Conservation (phyloP, 1,139 yeast genomes). For the Yamadazyma mexicana region DNA sequence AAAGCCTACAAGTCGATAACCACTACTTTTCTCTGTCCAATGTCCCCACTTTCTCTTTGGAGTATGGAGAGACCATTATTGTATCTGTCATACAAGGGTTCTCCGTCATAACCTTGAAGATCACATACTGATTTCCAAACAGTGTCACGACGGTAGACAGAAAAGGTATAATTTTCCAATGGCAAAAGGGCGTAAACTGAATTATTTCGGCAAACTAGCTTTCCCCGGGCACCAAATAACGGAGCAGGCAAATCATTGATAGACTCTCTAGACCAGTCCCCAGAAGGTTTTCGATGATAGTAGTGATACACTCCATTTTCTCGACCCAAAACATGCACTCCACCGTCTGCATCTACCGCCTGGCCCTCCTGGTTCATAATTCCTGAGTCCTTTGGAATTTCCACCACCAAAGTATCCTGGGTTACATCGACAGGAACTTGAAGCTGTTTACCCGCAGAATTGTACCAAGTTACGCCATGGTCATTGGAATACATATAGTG, state of each 20-base stretch:
- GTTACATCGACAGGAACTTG: slow-evolving; percentile 11
- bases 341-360: slow-evolving; percentile 12
- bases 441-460: slow-evolving; percentile 8
- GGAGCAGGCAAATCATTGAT: slow-evolving; percentile 3
- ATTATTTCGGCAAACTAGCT: slow-evolving; percentile 2
- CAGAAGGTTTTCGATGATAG: slow-evolving; percentile 7
- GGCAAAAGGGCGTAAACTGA: slow-evolving; percentile 6
- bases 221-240: slow-evolving; percentile 10
- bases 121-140: slow-evolving; percentile 3
- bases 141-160: neutral
- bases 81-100: slow-evolving; percentile 10
- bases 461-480: slow-evolving; percentile 15
- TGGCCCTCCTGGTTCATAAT: slow-evolving; percentile 22
- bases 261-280: slow-evolving; percentile 6
- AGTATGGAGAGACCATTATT: neutral
- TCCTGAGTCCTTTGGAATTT: slow-evolving; percentile 16
- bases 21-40: neutral
- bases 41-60: neutral
- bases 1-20: neutral
- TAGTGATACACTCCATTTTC: slow-evolving; percentile 14
- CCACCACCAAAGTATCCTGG: slow-evolving; percentile 9
- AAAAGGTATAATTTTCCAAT: slow-evolving; percentile 1
- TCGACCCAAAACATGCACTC: slow-evolving; percentile 17
- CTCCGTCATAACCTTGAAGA: slow-evolving; percentile 5
- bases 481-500: slow-evolving; percentile 14